phyloP scores from a whole-genome alignment of 257 asterid species.

The Prunella vulgaris region DNA sequence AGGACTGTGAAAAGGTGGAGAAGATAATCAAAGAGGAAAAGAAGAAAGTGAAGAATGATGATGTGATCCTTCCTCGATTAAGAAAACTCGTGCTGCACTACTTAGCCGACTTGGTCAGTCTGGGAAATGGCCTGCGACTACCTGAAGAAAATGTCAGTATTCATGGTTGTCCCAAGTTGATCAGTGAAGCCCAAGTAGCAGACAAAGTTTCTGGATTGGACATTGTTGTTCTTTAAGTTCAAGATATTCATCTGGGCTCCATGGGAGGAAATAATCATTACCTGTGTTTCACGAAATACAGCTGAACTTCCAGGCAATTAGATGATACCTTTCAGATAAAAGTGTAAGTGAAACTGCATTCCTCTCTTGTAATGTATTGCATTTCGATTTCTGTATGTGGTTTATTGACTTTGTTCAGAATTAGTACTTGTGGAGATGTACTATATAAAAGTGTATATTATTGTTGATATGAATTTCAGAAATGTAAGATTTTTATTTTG shows the following conservation, averaged over 20 bases:
- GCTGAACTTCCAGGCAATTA: too few relatives aligned
- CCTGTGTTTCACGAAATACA: too few relatives aligned
- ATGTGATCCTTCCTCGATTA: neutral
- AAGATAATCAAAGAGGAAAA: constrained; percentile 4
- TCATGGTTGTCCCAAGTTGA: constrained; percentile 18
- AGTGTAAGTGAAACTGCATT: neutral
- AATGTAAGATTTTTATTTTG: too few relatives aligned
- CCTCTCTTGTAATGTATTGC: neutral
- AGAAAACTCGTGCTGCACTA: constrained; percentile 10
- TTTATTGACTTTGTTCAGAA: too few relatives aligned
- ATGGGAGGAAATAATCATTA: too few relatives aligned
- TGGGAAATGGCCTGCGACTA: constrained; percentile 4
- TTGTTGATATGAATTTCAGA: too few relatives aligned
- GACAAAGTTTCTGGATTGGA: neutral
- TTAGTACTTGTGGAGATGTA: neutral
- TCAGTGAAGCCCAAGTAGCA: too few relatives aligned
- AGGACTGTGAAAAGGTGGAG: constrained; percentile 11
- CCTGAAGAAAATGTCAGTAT: neutral
- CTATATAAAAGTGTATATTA: neutral
- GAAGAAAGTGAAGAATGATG: neutral
- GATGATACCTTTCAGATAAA: too few relatives aligned
- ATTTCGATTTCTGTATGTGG: too few relatives aligned
- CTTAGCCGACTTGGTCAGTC: constrained; percentile 17
- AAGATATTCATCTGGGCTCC: neutral
- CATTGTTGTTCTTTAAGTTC: neutral